phyloP scores from a whole-genome alignment of 208 protist genomes.

The Entamoeba invadens region DNA sequence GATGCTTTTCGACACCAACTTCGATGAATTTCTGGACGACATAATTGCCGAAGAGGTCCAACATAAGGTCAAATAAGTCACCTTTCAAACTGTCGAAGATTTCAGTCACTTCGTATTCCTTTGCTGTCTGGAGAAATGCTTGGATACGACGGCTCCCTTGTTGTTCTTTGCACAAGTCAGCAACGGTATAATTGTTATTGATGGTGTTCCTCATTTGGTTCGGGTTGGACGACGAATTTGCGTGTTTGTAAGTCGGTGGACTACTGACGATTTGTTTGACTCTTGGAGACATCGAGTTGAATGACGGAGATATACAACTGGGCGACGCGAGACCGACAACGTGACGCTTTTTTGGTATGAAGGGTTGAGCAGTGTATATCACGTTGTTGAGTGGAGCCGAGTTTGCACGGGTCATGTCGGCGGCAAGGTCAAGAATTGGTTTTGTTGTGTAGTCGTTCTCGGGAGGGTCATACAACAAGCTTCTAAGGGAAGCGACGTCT shows the following conservation, averaged over 20 bases:
- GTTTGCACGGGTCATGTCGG: not conserved
- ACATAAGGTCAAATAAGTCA: conserved; percentile 41
- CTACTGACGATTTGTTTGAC: not conserved
- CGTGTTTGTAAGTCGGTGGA: not conserved
- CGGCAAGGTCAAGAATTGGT: not conserved
- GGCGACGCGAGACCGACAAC: not conserved
- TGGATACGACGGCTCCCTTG: not conserved
- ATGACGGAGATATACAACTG: not conserved
- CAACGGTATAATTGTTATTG: not conserved
- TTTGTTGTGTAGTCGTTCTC: not conserved
- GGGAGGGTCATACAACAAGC: not conserved
- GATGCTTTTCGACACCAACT: not conserved
- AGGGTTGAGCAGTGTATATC: not conserved
- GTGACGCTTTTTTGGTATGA: not conserved
- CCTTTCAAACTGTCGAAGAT: not conserved
- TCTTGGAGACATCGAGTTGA: not conserved
- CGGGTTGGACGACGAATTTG: not conserved
- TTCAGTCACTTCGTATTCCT: not conserved
- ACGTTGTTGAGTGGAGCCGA: not conserved
- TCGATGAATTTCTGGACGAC: conserved; percentile 36
- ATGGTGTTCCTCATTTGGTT: not conserved
- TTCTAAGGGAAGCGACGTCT: not conserved
- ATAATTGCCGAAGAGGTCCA: conserved; percentile 49
- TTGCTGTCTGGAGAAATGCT: not conserved
- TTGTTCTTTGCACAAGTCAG: not conserved